Base-by-base conservation (phyloP, 1,139 yeast species). In the Suhomyces terraborum region DNA sequence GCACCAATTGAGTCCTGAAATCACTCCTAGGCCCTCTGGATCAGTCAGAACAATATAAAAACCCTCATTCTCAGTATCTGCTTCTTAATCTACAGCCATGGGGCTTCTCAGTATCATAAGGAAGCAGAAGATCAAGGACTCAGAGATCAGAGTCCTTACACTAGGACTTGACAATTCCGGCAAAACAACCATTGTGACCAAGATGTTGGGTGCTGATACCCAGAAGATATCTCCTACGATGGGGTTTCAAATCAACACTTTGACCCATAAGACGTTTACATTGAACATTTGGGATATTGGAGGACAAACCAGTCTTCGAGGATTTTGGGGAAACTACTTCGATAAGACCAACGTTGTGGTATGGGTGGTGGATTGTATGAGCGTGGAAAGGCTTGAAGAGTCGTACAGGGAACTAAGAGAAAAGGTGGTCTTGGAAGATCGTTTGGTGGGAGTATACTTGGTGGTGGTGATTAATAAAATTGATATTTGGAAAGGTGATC, bases 121-220 rank as follows among this genome's bases (percentile, higher is more conserved):
- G 55, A 89, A 88, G 57, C 96, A 88, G 56, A 84, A 88, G 63
- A 66, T 79, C 36, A 88, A 88, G 59, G 96, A 88, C 52, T 72
- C 73, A 43, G 95, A 89, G 62, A 65, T 87, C 34, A 69, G 97
- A 21, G 76, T 89, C 20, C 67, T 91, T 25, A 72, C 87, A 48
- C 72, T 91, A 8, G 96, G 96, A 0, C 73, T 88, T n/a, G 96
- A 88, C 57, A 88, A 87, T 57, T 77, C 95, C 0, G 97, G 97
- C 5, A 88, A 88, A 58, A 85, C 96, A 2, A 86, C 95, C 0
- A 76, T 89, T 5, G 83, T 88, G 23, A 80, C 80, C 47, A 62
- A 71, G 66, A 41, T 89, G 76, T 65, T 83, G 69, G 59, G 85
- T 73, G 56, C 69, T 62, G 66, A 74, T 60, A 49, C 58, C 45